These are phyloP conservation scores for Penicillium turbatum DNA, from an alignment of 495 filamentous ascomycete genomes.

Conservation along the genomic window DNA sequence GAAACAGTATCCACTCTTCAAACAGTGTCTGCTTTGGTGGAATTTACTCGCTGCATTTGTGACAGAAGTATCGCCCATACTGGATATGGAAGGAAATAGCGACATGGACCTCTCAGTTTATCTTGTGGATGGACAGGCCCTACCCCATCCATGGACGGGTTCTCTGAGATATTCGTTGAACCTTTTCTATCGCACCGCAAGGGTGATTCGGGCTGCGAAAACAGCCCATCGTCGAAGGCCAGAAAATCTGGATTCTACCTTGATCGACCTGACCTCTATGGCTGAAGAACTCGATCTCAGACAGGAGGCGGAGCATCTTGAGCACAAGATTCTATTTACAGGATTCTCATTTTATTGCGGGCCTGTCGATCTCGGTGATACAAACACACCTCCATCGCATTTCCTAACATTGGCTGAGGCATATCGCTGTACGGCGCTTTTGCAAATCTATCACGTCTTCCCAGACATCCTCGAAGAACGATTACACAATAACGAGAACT, in stretches of 20 bases:
- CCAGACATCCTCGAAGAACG: constrained; percentile 22
- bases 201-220: constrained; percentile 17
- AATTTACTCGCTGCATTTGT: constrained; percentile 26
- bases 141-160: constrained; percentile 27
- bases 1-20: constrained; percentile 25
- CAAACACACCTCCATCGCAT: constrained; percentile 24
- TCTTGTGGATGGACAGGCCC: constrained; percentile 20
- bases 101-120: constrained; percentile 20
- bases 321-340: constrained; percentile 22
- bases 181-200: constrained; percentile 22
- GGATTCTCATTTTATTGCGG: constrained; percentile 24
- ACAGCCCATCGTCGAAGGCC: constrained; percentile 13
- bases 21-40: constrained; percentile 26
- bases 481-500: constrained; percentile 7
- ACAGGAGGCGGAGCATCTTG: constrained; percentile 17
- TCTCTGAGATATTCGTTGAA: constrained; percentile 19
- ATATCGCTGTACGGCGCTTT: constrained; percentile 23
- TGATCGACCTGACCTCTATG: constrained; percentile 18
- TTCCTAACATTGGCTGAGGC: constrained; percentile 25
- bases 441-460: constrained; percentile 28
- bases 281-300: constrained; percentile 22
- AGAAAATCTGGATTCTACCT: constrained; percentile 10
- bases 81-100: constrained; percentile 18
- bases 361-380: constrained; percentile 23
- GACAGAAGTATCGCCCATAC: constrained; percentile 20